These are phyloP conservation scores for Xanthoparmelia taractica DNA, from an alignment of 495 filamentous ascomycete species.

Conservation along the genomic window DNA sequence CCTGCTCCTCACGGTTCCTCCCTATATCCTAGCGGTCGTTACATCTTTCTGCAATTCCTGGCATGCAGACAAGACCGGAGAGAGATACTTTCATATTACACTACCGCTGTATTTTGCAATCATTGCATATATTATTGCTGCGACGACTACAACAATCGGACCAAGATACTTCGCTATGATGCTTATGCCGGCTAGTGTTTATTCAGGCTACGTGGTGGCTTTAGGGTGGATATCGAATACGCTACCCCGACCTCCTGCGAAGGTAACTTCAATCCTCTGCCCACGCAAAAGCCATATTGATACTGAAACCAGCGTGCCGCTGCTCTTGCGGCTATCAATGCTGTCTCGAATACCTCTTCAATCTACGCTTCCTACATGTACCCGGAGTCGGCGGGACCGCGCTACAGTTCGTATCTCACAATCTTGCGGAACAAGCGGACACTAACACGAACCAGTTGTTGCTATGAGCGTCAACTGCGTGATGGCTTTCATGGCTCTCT, in stretches of 20 bases:
- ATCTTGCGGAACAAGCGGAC: not conserved
- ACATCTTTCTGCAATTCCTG: slow-evolving; percentile 64
- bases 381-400: slow-evolving; percentile 39
- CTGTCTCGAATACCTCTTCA: slow-evolving; percentile 59
- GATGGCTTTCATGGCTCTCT: slow-evolving; percentile 58
- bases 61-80: slow-evolving; percentile 71
- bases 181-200: slow-evolving; percentile 58
- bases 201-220: slow-evolving; percentile 59
- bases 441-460: slow-evolving; percentile 34
- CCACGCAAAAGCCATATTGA: not conserved
- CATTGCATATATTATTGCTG: slow-evolving; percentile 67
- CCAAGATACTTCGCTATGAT: slow-evolving; percentile 78
- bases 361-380: slow-evolving; percentile 81
- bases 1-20: slow-evolving; percentile 69
- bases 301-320: slow-evolving; percentile 51
- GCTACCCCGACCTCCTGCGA: slow-evolving; percentile 74
- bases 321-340: slow-evolving; percentile 73
- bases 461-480: slow-evolving; percentile 70
- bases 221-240: slow-evolving; percentile 75
- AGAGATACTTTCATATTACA: slow-evolving; percentile 71
- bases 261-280: slow-evolving; percentile 30
- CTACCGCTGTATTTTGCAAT: slow-evolving; percentile 62
- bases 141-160: slow-evolving; percentile 52
- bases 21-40: slow-evolving; percentile 64
- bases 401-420: slow-evolving; percentile 34